Base-by-base conservation (phyloP, 2,329 filamentous ascomycete species). In the Corynespora cassiicola region DNA sequence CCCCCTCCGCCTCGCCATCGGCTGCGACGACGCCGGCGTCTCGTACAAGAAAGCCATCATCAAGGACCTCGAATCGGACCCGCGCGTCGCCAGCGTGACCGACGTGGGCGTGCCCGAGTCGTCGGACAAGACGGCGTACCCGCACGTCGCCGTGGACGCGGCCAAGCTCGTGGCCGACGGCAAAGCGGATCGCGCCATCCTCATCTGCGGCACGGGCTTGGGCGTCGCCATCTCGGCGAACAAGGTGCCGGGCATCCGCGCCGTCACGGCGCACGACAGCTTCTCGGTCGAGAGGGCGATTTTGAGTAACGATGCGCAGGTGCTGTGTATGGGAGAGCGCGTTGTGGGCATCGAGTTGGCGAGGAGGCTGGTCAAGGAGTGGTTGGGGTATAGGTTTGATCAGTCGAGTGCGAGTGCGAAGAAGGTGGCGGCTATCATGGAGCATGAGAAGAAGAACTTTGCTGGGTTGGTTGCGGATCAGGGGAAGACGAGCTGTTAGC, bases 171-270 rank as follows among this genome's bases (percentile, higher is more conserved):
- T 88, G 8, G 75, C 77, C 4, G 67, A 74, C 5, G 85, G 84
- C 27, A 76, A 82, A 57, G 86, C 81, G 35, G 89, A 95, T 70
- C 85, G 89, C 36, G 89, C 88, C 0, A 76, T 95, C 23, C 73
- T 90, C 26, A 88, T 95, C 73, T 95, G 89, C 72, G 89, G 90
- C 2, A 95, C 90, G 0, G 90, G 90, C 0, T 79, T 95, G 6
- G 90, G 90, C 14, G 90, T 95, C 6, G 89, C 90, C 56, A 95
- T 95, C 63, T 75, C 82, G n/a, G 90, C 90, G 52, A 95, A 95
- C 77, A 95, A 95, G 69, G 83, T 95, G 50, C 85, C 84, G 39
- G 89, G 89, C 5, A 82, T 95, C 45, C 77, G 89, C 16, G 90
- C 90, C n/a, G 90, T 95, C 12, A 95, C 89, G 5, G 90, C 90